Base-by-base conservation (phyloP, 768 basidiomycete species). In the Lyophyllum semitale region DNA sequence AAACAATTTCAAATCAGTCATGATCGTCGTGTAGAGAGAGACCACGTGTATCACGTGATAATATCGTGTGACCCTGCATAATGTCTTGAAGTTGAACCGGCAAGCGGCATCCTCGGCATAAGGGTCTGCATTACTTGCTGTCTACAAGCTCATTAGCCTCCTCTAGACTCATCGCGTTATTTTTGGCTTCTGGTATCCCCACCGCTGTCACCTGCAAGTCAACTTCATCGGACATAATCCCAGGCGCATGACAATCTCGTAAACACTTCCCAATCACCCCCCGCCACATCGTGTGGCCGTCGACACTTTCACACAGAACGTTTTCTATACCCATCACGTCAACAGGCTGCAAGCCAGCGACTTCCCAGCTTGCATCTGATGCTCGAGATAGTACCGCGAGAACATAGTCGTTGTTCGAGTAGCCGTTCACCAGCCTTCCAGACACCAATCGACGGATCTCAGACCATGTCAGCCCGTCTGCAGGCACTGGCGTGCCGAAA, bases 351-450 rank as follows among this genome's bases (percentile, higher is more conserved):
- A 84, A 63, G 5, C 84, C 83, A 2, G 84, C 80, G 4, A 84
- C 77, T 33, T 68, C 69, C 80, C 82, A 83, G 32, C 69, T 77
- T 29, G 70, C 71, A 54, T 73, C 71, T 2, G 80, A 76, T 25
- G 73, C 70, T 38, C 83, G 74, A 17, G 75, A 78, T 13, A 84
- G 70, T 22, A 84, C 73, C 12, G 78, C 82, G 45, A 85, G 71
- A 23, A 84, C 74, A 64, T 83, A 84, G 61, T 84, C 83, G 30
- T 78, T 65, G 52, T 60, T 66, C 17, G 77, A 73, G 64, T 81
- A 84, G 3, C 79, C 82, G 61, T 85, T 84, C 22, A 84, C 79
- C 8, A 84, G 62, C 33, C 83, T 68, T 13, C 83, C 83, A 6
- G 77, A 67, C 11, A 78, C 80, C 38, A 84, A 67, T 6, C 82